Conservation (phyloP, 306 rosid species). For the Rosa persica region DNA sequence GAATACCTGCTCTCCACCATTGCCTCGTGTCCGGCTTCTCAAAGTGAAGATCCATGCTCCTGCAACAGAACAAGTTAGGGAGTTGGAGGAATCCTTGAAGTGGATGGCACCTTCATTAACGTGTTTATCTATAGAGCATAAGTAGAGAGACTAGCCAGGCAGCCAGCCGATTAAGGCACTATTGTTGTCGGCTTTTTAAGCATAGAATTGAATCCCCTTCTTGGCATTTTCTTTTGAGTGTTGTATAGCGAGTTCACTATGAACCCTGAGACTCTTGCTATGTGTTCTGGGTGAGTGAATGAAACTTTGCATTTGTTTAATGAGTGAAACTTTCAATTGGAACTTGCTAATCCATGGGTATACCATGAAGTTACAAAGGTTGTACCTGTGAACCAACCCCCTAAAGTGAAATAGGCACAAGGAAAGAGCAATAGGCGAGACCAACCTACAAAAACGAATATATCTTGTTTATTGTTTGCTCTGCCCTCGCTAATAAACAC, state of each 20-base stretch:
- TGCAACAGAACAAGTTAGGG: not conserved
- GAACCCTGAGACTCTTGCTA: not conserved
- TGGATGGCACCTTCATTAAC: not conserved
- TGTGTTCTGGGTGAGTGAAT: not conserved
- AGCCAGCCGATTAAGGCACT: not conserved
- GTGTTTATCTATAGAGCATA: not conserved
- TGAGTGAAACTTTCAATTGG: not conserved
- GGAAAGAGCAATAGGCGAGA: no score
- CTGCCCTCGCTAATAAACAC: not conserved
- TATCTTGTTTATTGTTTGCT: not conserved
- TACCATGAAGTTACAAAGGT: no score
- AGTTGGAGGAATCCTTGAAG: not conserved
- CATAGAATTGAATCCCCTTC: not conserved
- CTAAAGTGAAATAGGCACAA: no score
- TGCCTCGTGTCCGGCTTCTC: not conserved
- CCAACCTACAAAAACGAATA: no score
- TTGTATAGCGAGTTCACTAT: not conserved
- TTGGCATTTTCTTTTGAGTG: no score
- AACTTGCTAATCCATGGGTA: no score
- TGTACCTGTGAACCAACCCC: no score
- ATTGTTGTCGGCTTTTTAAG: not conserved
- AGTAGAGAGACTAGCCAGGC: not conserved
- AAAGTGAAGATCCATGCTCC: not conserved
- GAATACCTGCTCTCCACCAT: not conserved
- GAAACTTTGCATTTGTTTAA: not conserved